These are phyloP conservation scores for Aureobasidium melanogenum DNA, from an alignment of 2,329 filamentous ascomycete species.

Conservation along the genomic window DNA sequence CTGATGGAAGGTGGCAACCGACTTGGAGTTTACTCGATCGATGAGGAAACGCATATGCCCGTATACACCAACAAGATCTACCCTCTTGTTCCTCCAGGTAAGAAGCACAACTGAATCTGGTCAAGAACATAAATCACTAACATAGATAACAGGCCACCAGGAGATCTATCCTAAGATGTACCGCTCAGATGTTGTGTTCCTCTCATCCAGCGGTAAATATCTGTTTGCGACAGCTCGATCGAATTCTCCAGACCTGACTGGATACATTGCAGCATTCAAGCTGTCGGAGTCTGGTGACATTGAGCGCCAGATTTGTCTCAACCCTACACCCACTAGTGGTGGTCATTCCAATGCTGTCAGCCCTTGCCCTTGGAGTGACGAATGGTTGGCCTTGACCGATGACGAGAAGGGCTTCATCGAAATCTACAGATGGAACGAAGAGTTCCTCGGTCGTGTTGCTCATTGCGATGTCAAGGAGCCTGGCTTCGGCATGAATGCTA, in stretches of 20 bases:
- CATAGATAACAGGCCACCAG: conserved; percentile 27
- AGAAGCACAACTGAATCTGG: conserved; percentile 18
- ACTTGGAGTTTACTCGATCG: conserved; percentile 72
- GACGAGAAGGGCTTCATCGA: conserved; percentile 82
- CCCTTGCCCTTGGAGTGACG: conserved; percentile 74
- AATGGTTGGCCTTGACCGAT: conserved; percentile 84
- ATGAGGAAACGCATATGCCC: conserved; percentile 62
- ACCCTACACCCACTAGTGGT: conserved; percentile 77
- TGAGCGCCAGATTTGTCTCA: conserved; percentile 68
- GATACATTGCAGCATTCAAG: conserved; percentile 74
- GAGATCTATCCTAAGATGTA: conserved; percentile 55
- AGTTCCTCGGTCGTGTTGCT: conserved; percentile 70
- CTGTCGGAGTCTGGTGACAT: conserved; percentile 61
- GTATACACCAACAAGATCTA: conserved; percentile 69
- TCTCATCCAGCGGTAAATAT: conserved; percentile 60
- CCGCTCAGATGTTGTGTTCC: conserved; percentile 73
- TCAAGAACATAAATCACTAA: not conserved
- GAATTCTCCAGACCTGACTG: conserved; percentile 66
- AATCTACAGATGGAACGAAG: conserved; percentile 78
- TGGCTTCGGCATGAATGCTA: conserved; percentile 95
- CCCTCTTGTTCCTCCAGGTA: conserved; percentile 71
- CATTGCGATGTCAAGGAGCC: conserved; percentile 70
- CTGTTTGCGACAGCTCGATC: conserved; percentile 79
- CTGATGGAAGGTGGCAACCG: conserved; percentile 87
- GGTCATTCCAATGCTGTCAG: conserved; percentile 84